phyloP scores from a whole-genome alignment of 2,329 filamentous ascomycete genomes.

The Colletotrichum sp. region DNA sequence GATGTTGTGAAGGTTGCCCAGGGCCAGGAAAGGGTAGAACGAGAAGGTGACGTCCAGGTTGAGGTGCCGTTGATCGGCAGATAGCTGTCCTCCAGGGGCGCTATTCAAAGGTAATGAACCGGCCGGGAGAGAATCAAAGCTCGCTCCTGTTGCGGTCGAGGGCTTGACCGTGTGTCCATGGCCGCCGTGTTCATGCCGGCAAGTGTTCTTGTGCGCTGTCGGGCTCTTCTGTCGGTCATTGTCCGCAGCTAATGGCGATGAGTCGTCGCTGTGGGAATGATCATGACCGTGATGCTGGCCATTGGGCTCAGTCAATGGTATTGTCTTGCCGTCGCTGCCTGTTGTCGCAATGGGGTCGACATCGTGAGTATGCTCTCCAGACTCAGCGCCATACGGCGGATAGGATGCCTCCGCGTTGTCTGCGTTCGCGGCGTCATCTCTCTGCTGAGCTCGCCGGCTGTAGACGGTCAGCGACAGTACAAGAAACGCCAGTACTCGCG shows the following conservation, averaged over 20 bases:
- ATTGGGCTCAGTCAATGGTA: background rate
- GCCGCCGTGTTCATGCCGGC: background rate
- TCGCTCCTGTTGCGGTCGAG: constrained; percentile 7
- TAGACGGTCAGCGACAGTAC: background rate
- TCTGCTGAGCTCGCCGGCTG: constrained; percentile 32
- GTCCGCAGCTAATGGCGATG: background rate
- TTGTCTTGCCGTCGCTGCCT: constrained; percentile 28
- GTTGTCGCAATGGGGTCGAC: constrained; percentile 33
- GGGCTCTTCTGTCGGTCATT: background rate
- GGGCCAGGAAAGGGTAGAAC: constrained; percentile 46
- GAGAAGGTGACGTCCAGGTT: constrained; percentile 44
- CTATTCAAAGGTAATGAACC: background rate
- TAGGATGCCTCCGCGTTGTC: constrained; percentile 32
- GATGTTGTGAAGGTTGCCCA: constrained; percentile 38
- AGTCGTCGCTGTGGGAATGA: background rate
- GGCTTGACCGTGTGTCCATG: background rate
- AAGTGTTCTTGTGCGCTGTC: background rate
- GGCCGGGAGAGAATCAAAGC: background rate
- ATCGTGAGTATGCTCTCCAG: constrained; percentile 27
- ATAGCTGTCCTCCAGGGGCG: constrained; percentile 22
- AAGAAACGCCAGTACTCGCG: background rate
- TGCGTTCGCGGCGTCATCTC: constrained; percentile 29
- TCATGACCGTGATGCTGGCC: background rate
- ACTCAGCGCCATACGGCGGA: constrained; percentile 31
- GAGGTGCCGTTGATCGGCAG: constrained; percentile 30